Base-by-base conservation (phyloP, 2,329 filamentous ascomycete genomes). In the Orbilia quercus region DNA sequence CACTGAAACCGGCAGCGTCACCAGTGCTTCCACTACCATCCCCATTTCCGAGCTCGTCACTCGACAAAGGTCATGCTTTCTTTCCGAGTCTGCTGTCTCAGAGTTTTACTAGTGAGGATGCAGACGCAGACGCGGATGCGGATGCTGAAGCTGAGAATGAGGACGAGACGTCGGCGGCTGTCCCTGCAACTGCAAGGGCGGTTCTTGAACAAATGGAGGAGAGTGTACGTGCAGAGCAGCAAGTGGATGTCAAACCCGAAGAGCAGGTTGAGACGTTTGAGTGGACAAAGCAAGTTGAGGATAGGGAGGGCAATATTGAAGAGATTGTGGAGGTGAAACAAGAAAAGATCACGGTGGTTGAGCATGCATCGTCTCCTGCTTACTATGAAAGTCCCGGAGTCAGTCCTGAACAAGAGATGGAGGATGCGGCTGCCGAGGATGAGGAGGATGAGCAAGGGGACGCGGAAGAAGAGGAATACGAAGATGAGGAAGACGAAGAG, bases 61-160 rank as follows among this genome's bases (percentile, higher is more conserved):
- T 73, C 6, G 69, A 62, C 16, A 59, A 38, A 14, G 55, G 54
- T 7, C 1, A 44, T 23, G 59, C 67, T n/a, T 73, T 73, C 31
- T 66, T 73, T 38, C 60, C 69, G 2, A 73, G 69, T 22, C 55
- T 53, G 31, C 60, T 60, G 40, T 59, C 69, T 14, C 60, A 65
- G 38, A 55, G 54, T 22, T 59, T 65, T 34, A 44, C 50, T 1
- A 47, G n/a, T 25, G 38, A 53, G 14, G 28, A 64, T 40, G 22
- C 14, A 22, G 11, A n/a, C n/a, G n/a, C n/a, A n/a, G n/a, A n/a
- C n/a, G n/a, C n/a, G n/a, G n/a, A n/a, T n/a, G n/a, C 23, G 2
- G 57, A 55, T 14, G 12, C 1, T 28, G 48, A 72, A 18, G 42
- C 25, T 23, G 14, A 44, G 7, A 7, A n/a, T 6, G 66, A 51